Evolutionary conservation across 257 asterid genomes (phyloP).

Genomic region (Orobanche coerulescens): DNA sequence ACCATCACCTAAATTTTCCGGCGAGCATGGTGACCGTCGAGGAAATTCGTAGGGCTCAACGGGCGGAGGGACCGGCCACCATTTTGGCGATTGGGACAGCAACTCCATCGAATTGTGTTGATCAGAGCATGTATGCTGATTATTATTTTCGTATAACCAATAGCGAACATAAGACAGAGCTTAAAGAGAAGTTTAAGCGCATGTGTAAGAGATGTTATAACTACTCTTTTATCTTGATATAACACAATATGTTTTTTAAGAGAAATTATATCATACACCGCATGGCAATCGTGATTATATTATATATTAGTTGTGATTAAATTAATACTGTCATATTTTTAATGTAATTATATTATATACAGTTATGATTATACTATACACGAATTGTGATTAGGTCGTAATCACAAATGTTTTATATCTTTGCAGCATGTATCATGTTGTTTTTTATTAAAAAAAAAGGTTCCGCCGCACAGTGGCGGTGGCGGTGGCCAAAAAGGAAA

Average conservation of each 20-base stretch:
- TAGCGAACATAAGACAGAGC: constrained; percentile 55
- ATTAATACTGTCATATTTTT: too few relatives aligned
- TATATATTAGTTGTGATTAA: too few relatives aligned
- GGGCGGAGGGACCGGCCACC: constrained; percentile 80
- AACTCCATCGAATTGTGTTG: constrained; percentile 56
- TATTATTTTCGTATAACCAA: constrained; percentile 68
- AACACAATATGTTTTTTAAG: too few relatives aligned
- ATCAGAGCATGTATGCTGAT: constrained; percentile 61
- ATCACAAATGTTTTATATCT: too few relatives aligned
- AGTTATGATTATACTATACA: too few relatives aligned
- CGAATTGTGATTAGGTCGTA: too few relatives aligned
- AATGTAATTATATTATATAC: too few relatives aligned
- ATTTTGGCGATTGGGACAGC: constrained; percentile 69
- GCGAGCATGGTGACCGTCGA: constrained; percentile 54
- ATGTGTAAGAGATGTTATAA: too few relatives aligned
- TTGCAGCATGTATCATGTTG: too few relatives aligned
- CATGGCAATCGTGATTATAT: too few relatives aligned
- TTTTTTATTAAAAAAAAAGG: not conserved
- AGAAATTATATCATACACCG: too few relatives aligned
- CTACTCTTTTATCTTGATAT: too few relatives aligned
- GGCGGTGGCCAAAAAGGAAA: not conserved
- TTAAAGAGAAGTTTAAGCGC: constrained; percentile 64
- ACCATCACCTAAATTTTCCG: not conserved
- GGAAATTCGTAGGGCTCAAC: constrained; percentile 52
- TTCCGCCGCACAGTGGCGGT: not conserved